Percentiles rank a stretch among this genome's conserved stretches.
Conservation (phyloP, 139 green algal species). For the Closterium sp. region DNA sequence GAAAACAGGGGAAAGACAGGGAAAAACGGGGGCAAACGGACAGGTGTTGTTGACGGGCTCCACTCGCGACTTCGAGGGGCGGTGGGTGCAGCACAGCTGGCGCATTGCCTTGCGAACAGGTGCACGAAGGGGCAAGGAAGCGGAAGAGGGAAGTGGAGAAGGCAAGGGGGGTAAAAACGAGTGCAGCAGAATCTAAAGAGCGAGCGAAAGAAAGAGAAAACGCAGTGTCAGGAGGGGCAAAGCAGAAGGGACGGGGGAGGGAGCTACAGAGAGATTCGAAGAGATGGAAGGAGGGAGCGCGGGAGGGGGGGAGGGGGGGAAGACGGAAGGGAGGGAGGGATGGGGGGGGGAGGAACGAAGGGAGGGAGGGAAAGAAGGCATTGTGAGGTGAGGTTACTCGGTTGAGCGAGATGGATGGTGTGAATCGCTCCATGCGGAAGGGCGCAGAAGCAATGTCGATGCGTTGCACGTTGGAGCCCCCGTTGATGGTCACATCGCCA, state of each 20-base stretch:
- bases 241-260: too few species aligned
- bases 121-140: too few species aligned
- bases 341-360: not conserved
- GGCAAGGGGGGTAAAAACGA: not conserved
- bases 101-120: too few species aligned
- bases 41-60: too few species aligned
- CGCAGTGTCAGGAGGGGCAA: too few species aligned
- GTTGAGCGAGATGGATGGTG: constrained; percentile 61
- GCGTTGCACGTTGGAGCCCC: constrained; percentile 39
- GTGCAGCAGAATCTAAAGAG: too few species aligned
- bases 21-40: too few species aligned
- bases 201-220: too few species aligned
- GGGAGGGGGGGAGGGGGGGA: not conserved
- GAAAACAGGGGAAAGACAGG: constrained; percentile 26
- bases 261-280: too few species aligned
- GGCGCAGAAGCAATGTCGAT: constrained; percentile 50
- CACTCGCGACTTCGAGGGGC: too few species aligned
- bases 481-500: constrained; percentile 45
- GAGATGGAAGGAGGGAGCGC: not conserved
- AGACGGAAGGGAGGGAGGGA: not conserved
- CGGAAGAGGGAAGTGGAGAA: not conserved
- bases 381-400: constrained; percentile 36
- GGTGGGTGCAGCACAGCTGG: too few species aligned
- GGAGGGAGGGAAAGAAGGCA: not conserved
- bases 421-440: constrained; percentile 64